A percentile compares a stretch with the other conserved stretches of the same genome.
Evolutionary conservation across 2,329 filamentous ascomycete species (phyloP).

Genomic region (Domatiomyces catenatus): DNA sequence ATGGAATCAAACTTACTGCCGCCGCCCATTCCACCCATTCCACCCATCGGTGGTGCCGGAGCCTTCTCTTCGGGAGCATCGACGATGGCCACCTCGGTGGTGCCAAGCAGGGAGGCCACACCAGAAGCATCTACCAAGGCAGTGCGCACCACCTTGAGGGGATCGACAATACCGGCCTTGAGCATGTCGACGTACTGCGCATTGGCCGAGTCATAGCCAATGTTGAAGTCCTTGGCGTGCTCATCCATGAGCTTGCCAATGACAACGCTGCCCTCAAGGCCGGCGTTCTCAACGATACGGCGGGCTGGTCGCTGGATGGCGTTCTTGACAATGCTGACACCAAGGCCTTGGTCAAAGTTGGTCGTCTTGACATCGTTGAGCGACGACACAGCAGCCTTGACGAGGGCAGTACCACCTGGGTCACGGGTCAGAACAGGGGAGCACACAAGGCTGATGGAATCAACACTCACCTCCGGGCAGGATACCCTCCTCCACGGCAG

Average conservation of each 20-base stretch:
- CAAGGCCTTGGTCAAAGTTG: conserved; percentile 99
- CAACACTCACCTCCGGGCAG: conserved; percentile 59
- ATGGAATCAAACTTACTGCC: no score
- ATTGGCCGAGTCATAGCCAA: conserved; percentile 90
- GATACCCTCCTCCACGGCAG: conserved; percentile 97
- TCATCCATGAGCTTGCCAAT: conserved; percentile 98
- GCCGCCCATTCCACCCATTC: conserved; percentile 45
- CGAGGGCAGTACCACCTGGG: conserved; percentile 64
- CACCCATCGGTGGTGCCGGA: conserved; percentile 35
- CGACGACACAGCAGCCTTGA: conserved; percentile 90
- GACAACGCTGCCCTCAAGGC: conserved; percentile 85
- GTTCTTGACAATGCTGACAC: conserved; percentile 93
- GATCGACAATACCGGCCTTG: conserved; percentile 85
- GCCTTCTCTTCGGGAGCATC: conserved; percentile 90
- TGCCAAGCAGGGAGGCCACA: conserved; percentile 91
- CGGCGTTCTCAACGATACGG: conserved; percentile 95
- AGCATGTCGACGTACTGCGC: conserved; percentile 99
- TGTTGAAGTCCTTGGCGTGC: conserved; percentile 86
- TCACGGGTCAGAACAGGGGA: no score
- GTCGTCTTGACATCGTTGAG: conserved; percentile 64
- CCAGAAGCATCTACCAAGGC: conserved; percentile 87
- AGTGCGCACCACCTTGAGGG: conserved; percentile 97
- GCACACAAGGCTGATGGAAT: no score
- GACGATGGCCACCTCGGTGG: conserved; percentile 94
- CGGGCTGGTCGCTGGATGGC: conserved; percentile 91